These are phyloP conservation scores for Phytophthora hibernalis DNA, from an alignment of 352 stramenopile genomes.

Conservation along the genomic window DNA sequence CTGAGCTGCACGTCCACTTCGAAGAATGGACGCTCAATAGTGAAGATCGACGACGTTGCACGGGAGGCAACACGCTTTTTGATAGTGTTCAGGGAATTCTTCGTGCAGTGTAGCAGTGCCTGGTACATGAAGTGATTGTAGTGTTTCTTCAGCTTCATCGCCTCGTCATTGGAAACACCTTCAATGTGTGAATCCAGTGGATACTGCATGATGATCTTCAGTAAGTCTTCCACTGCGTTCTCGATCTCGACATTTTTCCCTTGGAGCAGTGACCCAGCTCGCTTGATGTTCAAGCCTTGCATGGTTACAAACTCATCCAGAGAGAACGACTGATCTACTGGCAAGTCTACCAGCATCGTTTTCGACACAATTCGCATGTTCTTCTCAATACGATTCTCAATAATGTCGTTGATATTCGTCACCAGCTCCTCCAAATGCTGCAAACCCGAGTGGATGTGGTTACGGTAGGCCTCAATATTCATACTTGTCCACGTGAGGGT, in stretches of 20 bases:
- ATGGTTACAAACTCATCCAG: constrained; percentile 98
- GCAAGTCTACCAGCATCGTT: constrained; percentile 97
- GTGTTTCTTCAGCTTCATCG: constrained; percentile 97
- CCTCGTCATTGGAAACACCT: constrained; percentile 92
- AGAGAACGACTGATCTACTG: constrained; percentile 96
- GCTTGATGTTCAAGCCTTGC: constrained; percentile 95
- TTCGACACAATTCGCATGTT: constrained; percentile 99
- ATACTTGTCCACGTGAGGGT: constrained; percentile 99
- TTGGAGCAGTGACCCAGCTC: constrained; percentile 92
- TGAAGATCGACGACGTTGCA: constrained; percentile 88
- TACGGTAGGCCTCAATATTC: constrained; percentile 99
- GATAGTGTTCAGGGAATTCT: constrained; percentile 98
- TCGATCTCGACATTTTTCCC: constrained; percentile 99
- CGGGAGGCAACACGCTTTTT: constrained; percentile 98
- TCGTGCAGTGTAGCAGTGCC: constrained; percentile 96
- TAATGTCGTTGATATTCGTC: constrained; percentile 99
- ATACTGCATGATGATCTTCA: constrained; percentile 97
- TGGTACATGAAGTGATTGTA: constrained; percentile 99
- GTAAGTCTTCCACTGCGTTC: constrained; percentile 97
- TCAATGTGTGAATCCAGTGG: constrained; percentile 97
- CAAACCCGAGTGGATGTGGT: constrained; percentile 92
- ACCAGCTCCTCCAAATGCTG: constrained; percentile 98
- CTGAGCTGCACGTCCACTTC: constrained; percentile 98
- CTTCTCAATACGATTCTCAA: constrained; percentile 99
- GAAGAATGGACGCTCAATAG: constrained; percentile 96